Evolutionary conservation across 2,329 filamentous ascomycete genomes (phyloP).

Genomic region (Huntiella abstrusa): DNA sequence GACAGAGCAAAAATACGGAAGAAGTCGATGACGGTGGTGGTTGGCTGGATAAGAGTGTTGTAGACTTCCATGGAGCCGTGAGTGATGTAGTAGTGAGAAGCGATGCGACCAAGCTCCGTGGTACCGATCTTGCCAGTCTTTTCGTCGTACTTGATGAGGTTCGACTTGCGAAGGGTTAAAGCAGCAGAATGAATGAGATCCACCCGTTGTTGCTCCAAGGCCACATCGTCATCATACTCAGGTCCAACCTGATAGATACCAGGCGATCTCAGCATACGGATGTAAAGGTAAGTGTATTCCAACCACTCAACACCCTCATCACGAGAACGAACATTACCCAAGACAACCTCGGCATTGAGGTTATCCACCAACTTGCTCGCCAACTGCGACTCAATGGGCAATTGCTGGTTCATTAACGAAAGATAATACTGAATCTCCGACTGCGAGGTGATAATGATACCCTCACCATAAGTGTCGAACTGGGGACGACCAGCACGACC

Average conservation of each 20-base stretch:
- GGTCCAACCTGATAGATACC: constrained; percentile 88
- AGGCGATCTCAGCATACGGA: constrained; percentile 90
- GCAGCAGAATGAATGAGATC: constrained; percentile 92
- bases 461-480: constrained; percentile 93
- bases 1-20: constrained; percentile 94
- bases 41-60: constrained; percentile 84
- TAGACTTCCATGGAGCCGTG: constrained; percentile 94
- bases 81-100: constrained; percentile 97
- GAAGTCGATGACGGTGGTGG: constrained; percentile 81
- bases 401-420: constrained; percentile 86
- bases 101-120: constrained; percentile 85
- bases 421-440: constrained; percentile 93
- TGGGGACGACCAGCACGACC: constrained; percentile 91
- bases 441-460: constrained; percentile 95
- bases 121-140: constrained; percentile 74
- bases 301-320: constrained; percentile 99
- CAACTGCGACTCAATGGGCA: constrained; percentile 94
- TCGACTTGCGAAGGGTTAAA: constrained; percentile 66
- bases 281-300: constrained; percentile 93
- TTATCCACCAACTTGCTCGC: constrained; percentile 88
- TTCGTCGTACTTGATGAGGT: constrained; percentile 86
- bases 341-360: constrained; percentile 84
- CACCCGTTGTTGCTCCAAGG: constrained; percentile 90
- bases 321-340: constrained; percentile 77
- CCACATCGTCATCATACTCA: constrained; percentile 84